Base-by-base conservation (phyloP, 2,329 filamentous ascomycete species). In the Monilinia vaccinii-corymbosi region DNA sequence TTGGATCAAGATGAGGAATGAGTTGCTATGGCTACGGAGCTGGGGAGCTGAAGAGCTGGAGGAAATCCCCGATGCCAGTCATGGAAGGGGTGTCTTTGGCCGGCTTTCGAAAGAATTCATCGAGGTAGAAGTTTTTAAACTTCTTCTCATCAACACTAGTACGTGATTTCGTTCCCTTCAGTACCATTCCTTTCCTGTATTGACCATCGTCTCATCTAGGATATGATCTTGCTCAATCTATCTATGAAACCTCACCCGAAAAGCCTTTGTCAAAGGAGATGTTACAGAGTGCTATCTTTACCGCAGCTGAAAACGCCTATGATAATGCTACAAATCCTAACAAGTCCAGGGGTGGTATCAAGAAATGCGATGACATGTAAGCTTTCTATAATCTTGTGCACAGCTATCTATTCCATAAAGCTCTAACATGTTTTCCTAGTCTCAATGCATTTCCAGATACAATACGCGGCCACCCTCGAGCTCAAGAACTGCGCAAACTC, bases 321-420 rank as follows among this genome's bases (percentile, higher is more conserved):
- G 89, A 94, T 68, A 89, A 89, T 69, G 89, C 89, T 3, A 89
- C 87, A 25, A 94, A 94, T 68, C 87, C 88, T 0, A 91, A 93
- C 67, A 83, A 83, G 59, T 88, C 82, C 2, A 80, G 89, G 65
- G 89, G 89, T 18, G 87, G 87, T 0, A 79, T 94, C 68, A 90
- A 89, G 73, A 89, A 85, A 71, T 90, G 88, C 49, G 80, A 87
- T 65, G 86, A 91, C 53, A 87, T 89, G 86, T 88, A 75, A 73
- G 83, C 71, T 42, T 16, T 36, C 13, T 32, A 13, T 42, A 42
- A 11, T 6, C 6, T 38, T 38, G 5, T 44, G 5, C 4, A 1
- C 34, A 11, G 25, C 8, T 21, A n/a, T 40, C 16, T 13, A n/a
- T 9, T 40, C 9, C 14, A 25, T 21, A 45, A 25, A 28, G n/a